Evolutionary conservation across 352 stramenopile species (phyloP).

Genomic region (Pythium phragmitis): DNA sequence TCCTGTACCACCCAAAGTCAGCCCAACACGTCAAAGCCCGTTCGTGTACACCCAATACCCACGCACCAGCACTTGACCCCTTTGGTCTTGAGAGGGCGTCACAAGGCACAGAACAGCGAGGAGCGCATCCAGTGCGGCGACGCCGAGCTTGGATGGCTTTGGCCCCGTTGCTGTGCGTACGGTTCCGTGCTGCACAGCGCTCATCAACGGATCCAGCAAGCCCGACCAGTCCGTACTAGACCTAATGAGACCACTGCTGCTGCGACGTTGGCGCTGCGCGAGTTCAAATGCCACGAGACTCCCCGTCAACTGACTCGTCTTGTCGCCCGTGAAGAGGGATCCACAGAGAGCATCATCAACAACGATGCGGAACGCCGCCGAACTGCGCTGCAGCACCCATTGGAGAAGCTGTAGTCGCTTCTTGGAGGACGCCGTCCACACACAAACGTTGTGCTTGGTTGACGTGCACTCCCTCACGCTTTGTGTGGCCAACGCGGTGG

Average conservation of each 20-base stretch:
- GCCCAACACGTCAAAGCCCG: neutral
- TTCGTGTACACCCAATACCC: neutral
- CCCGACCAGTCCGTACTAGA: neutral
- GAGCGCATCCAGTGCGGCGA: constrained; percentile 54
- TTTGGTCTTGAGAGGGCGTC: neutral
- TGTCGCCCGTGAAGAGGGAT: constrained; percentile 26
- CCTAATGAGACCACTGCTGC: neutral
- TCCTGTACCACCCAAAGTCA: neutral
- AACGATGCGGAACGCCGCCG: constrained; percentile 26
- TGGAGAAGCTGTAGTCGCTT: constrained; percentile 55
- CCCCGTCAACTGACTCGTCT: constrained; percentile 50
- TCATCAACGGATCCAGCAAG: constrained; percentile 8
- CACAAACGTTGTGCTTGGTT: constrained; percentile 53
- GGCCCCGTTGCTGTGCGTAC: constrained; percentile 22
- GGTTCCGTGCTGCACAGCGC: constrained; percentile 2
- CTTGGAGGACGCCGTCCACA: constrained; percentile 46
- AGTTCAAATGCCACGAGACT: constrained; percentile 66
- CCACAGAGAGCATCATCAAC: constrained; percentile 30
- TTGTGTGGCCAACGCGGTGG: constrained; percentile 39
- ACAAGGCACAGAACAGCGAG: constrained; percentile 38
- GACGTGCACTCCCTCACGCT: constrained; percentile 38
- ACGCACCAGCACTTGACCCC: constrained; percentile 5
- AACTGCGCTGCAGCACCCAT: constrained; percentile 38
- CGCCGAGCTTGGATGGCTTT: constrained; percentile 55
- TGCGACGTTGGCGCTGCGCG: constrained; percentile 34